Percentiles rank a stretch among this genome's conserved stretches.
Conservation (phyloP, 768 basidiomycete genomes). For the Lentinula edodes region DNA sequence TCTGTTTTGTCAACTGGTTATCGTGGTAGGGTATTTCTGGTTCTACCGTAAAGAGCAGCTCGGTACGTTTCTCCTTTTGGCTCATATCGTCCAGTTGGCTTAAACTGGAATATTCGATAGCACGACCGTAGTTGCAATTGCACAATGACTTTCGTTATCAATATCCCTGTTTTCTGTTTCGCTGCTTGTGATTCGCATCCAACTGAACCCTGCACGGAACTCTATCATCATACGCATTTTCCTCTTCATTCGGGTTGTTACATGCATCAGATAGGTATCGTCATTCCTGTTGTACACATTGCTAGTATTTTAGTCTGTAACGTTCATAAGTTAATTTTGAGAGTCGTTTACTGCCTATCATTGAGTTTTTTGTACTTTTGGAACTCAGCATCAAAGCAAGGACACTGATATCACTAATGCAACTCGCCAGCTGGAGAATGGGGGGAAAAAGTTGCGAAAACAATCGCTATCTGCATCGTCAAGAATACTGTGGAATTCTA, state of each 20-base stretch:
- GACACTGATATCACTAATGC: no score
- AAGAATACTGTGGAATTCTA: no score
- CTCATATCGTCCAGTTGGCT: background rate
- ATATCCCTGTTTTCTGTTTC: background rate
- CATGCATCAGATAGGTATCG: no score
- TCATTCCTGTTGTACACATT: no score
- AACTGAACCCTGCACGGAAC: background rate
- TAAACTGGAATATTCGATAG: background rate
- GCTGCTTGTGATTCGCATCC: background rate
- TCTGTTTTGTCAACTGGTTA: conserved; percentile 70
- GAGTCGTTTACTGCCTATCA: no score
- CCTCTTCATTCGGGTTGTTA: background rate
- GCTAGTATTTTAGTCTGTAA: no score
- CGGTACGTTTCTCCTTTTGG: conserved; percentile 35
- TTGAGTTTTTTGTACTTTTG: no score
- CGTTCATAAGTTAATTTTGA: no score
- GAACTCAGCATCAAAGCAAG: no score
- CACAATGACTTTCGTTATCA: background rate
- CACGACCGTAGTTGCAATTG: background rate
- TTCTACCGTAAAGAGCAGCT: conserved; percentile 97
- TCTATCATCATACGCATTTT: background rate
- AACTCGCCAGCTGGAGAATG: no score
- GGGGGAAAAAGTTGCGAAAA: no score
- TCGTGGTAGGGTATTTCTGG: conserved; percentile 92
- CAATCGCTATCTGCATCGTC: no score